Conservation (phyloP, 2,329 filamentous ascomycete genomes). For the Fusarium napiforme region DNA sequence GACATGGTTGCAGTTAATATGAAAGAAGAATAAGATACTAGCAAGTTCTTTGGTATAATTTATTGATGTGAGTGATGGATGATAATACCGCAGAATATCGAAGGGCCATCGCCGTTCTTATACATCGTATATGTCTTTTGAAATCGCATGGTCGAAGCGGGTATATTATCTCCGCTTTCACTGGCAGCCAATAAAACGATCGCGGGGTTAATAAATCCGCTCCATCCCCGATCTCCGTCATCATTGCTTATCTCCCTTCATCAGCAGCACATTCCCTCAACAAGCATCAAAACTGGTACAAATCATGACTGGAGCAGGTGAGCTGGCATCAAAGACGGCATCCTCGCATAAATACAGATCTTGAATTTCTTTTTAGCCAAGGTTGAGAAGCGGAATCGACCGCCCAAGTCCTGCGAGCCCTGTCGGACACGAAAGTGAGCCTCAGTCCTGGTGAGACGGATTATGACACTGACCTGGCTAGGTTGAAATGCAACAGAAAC, state of each 20-base stretch:
- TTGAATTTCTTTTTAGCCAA: neutral
- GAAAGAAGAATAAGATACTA: fast-evolving
- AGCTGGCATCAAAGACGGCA: too few relatives aligned
- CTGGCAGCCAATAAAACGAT: neutral
- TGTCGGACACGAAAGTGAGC: slow-evolving; percentile 49
- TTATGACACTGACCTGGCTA: neutral
- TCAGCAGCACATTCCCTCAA: neutral
- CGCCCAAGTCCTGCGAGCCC: slow-evolving; percentile 50
- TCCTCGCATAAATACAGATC: too few relatives aligned
- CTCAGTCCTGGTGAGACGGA: too few relatives aligned
- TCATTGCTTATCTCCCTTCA: slow-evolving; percentile 14
- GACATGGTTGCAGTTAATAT: slow-evolving; percentile 8
- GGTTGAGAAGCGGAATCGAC: slow-evolving; percentile 49
- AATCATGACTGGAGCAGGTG: neutral
- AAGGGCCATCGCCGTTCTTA: neutral
- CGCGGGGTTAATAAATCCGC: slow-evolving; percentile 37
- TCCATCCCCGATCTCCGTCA: neutral
- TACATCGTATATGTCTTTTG: neutral
- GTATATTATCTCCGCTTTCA: slow-evolving; percentile 29
- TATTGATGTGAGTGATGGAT: neutral
- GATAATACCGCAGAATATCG: fast-evolving
- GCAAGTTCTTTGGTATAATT: fast-evolving
- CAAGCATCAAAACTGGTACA: too few relatives aligned
- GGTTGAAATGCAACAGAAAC: slow-evolving; percentile 48
- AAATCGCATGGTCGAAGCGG: neutral